Evolutionary conservation across 768 basidiomycete genomes (phyloP), one percentile per base, ranked within the genome.

Genomic region (Tricholoma furcatifolium): DNA sequence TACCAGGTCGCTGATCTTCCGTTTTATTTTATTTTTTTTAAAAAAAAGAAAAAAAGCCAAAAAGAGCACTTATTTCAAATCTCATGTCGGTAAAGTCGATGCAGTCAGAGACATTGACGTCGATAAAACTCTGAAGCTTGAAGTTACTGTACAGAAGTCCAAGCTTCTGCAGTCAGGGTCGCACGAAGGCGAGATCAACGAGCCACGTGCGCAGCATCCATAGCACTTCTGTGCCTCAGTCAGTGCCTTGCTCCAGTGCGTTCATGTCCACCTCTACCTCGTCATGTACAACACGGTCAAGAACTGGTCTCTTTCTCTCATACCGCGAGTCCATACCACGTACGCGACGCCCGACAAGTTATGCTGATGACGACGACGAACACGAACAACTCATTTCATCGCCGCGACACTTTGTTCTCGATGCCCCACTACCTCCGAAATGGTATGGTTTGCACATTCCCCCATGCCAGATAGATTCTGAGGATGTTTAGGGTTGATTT

Each of bases 231-330:
- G 52, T 56, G 55, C 53, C 53, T n/a, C n/a, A n/a, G n/a, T n/a
- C n/a, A n/a, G n/a, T n/a, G n/a, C n/a, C n/a, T n/a, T n/a, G n/a
- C n/a, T n/a, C n/a, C n/a, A n/a, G n/a, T 51, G 47, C 50, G 52
- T 45, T 43, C 55, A 50, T 58, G 54, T 42, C 47, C 17, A 12
- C 54, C 14, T 21, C 49, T 45, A 38, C 59, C 46, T 61, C 59
- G 50, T 65, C 68, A 51, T 51, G 67, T 41, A 81, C 84, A 36
- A 93, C 89, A 32, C 87, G 96, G 61, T 93, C 91, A 1, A 72
- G 96, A 43, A 98, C 96, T 2, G 82, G 92, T 49, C 82, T 98
- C 62, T 98, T 98, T 70, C 87, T 95, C 55, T 96, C 94, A 6
- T 93, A 90, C 71, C 82, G 96, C 55, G 91, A 95, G 72, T 91